Conservation (phyloP, 768 basidiomycete genomes). For the Mycena galericulata region DNA sequence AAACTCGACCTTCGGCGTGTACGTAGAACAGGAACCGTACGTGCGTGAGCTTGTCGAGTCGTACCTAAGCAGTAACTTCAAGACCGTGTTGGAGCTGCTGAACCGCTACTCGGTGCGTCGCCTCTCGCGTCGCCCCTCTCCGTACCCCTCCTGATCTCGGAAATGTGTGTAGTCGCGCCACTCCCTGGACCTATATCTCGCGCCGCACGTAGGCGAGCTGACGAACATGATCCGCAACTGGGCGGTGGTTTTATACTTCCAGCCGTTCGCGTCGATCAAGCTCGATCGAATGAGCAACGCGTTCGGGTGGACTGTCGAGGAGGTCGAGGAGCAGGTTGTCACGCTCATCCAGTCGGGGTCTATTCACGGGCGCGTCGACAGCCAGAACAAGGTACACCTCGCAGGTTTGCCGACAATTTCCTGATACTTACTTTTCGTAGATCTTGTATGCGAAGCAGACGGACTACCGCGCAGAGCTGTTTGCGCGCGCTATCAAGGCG, state of each 20-base stretch:
- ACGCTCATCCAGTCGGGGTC: conserved; percentile 80
- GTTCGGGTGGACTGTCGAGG: conserved; percentile 83
- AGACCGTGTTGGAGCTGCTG: conserved; percentile 81
- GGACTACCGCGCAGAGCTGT: conserved; percentile 83
- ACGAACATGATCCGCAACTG: conserved; percentile 78
- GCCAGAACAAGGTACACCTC: conserved; percentile 81
- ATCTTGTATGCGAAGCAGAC: conserved; percentile 84
- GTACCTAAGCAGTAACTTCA: conserved; percentile 91
- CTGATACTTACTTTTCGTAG: conserved; percentile 49
- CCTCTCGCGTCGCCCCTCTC: not conserved
- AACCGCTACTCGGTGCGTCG: conserved; percentile 68
- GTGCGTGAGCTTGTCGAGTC: conserved; percentile 87
- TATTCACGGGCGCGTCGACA: conserved; percentile 88
- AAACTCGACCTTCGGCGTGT: conserved; percentile 76
- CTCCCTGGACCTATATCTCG: conserved; percentile 81
- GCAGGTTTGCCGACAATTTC: not conserved
- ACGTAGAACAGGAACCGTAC: conserved; percentile 90
- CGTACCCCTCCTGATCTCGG: not conserved
- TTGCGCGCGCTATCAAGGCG: conserved; percentile 77
- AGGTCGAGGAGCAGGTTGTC: conserved; percentile 81
- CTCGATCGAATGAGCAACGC: conserved; percentile 87
- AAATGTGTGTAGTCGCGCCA: conserved; percentile 61
- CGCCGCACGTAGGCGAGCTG: conserved; percentile 73
- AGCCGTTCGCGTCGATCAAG: conserved; percentile 88
- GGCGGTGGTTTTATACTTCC: conserved; percentile 89